Conservation (phyloP, 192 early-diverging fungal genomes). For the Bifiguratus adelaidae region DNA sequence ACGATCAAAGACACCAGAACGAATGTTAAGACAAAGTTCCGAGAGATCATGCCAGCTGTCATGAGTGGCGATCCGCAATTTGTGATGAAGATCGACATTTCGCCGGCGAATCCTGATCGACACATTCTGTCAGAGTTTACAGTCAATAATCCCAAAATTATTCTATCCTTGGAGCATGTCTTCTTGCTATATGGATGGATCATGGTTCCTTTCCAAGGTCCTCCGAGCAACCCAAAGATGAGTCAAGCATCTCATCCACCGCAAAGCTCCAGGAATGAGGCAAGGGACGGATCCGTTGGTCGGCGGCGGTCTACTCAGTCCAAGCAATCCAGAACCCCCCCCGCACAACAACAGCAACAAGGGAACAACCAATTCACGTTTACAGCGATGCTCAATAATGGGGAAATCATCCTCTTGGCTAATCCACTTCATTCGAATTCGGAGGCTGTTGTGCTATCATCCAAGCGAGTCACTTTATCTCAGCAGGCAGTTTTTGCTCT, state of each 20-base stretch:
- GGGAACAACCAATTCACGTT: slow-evolving; percentile 39
- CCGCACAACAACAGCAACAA: slow-evolving; percentile 1
- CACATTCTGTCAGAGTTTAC: slow-evolving; percentile 55
- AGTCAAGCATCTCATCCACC: neutral
- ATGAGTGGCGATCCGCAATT: slow-evolving; percentile 51
- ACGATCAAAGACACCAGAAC: slow-evolving; percentile 74
- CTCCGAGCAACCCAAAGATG: neutral
- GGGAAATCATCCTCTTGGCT: slow-evolving; percentile 80
- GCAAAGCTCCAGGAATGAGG: slow-evolving; percentile 1
- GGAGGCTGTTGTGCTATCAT: slow-evolving; percentile 83
- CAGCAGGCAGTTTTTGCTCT: slow-evolving; percentile 70
- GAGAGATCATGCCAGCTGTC: slow-evolving; percentile 72
- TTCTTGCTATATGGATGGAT: slow-evolving; percentile 73
- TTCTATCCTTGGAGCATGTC: slow-evolving; percentile 81
- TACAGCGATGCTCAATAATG: slow-evolving; percentile 65
- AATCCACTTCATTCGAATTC: slow-evolving; percentile 55
- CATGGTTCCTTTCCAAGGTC: slow-evolving; percentile 40
- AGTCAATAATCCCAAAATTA: slow-evolving; percentile 70
- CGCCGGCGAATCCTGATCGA: slow-evolving; percentile 23
- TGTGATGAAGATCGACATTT: slow-evolving; percentile 29
- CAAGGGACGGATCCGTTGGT: neutral
- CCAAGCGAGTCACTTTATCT: slow-evolving; percentile 68
- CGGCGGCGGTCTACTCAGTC: slow-evolving; percentile 1
- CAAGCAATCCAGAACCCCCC: neutral
- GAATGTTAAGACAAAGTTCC: slow-evolving; percentile 65